Evolutionary conservation across 2,329 filamentous ascomycete genomes (phyloP), one percentile per base, ranked within the genome.

Genomic region (Alternaria triticimaculans): DNA sequence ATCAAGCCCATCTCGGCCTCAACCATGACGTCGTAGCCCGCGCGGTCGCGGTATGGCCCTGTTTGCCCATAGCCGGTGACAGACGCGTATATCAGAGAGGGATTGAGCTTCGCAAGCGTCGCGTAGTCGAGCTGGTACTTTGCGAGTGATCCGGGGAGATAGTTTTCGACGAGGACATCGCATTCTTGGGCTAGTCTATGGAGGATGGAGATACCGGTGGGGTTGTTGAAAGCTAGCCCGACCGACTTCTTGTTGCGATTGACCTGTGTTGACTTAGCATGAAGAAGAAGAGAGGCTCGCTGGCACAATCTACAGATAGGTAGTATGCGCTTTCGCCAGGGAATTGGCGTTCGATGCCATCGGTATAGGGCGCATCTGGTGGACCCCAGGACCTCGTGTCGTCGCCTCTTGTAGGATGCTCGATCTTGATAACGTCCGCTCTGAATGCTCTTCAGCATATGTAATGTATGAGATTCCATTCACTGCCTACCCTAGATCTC

Each of bases 21-120:
- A 6, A 99, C 94, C 95, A 99, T 98, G 71, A 99, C 96, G 80
- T 99, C 96, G 85, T 98, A 99, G 9, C 96, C 96, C 2, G 96
- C 94, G 12, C 96, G 88, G 67, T 89, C 87, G 12, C 90, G 88
- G 80, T 96, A 97, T 0, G 96, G 95, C 0, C 96, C 96, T 1
- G 92, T 97, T 79, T 98, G 96, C 2, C 96, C 96, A 75, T 97
- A 98, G 1, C 96, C 96, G 0, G 96, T 98, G 70, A 98, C 96
- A 68, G 93, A 97, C 9, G 95, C 93, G 76, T 98, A 98, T 71
- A 98, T 93, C 48, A 99, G 85, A 5, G 86, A 84, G 0, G 95
- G 94, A 74, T 97, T 98, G 76, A 97, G 88, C 66, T 88, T 85
- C 49, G 85, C 87, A 4, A 98, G 81, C 0, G 91, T 92, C 25